Percentiles rank a stretch among this genome's conserved stretches.
Conservation (phyloP, 2,329 filamentous ascomycete species). For the Huntiella moniliformis region DNA sequence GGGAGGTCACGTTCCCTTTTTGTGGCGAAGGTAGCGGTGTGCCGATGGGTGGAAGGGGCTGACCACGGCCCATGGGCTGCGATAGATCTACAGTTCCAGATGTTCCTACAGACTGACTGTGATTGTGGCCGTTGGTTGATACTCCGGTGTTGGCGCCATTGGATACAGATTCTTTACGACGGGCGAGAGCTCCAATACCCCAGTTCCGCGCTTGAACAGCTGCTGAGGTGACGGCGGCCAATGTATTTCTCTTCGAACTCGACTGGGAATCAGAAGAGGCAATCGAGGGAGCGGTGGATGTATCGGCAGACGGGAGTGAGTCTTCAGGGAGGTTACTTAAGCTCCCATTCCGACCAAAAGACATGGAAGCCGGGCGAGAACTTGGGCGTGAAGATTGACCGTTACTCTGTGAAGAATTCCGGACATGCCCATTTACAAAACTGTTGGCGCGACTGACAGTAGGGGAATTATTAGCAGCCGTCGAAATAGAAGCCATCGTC, state of each 20-base stretch:
- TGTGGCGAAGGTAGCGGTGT: constrained; percentile 56
- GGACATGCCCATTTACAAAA: constrained; percentile 12
- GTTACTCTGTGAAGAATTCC: neutral
- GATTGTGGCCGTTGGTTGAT: neutral
- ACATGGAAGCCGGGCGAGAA: neutral
- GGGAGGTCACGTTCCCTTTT: constrained; percentile 35
- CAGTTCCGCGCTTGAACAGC: constrained; percentile 38
- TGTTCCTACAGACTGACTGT: neutral
- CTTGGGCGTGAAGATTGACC: constrained; percentile 1
- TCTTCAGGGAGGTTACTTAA: neutral
- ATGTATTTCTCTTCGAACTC: constrained; percentile 16
- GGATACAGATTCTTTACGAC: constrained; percentile 23
- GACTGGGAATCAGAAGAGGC: neutral
- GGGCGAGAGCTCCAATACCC: constrained; percentile 38
- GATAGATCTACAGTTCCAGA: constrained; percentile 25
- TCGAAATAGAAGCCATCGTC: constrained; percentile 3
- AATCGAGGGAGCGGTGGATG: neutral
- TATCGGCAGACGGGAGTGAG: neutral
- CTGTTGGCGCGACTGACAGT: constrained; percentile 2
- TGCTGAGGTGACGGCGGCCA: constrained; percentile 36
- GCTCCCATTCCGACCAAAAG: neutral
- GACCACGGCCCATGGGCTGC: constrained; percentile 66
- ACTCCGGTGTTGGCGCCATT: constrained; percentile 15
- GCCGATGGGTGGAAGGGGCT: constrained; percentile 65
- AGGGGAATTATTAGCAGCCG: neutral